Conservation (phyloP, 73 alveolate genomes). For the Paramecium tetraurelia region DNA sequence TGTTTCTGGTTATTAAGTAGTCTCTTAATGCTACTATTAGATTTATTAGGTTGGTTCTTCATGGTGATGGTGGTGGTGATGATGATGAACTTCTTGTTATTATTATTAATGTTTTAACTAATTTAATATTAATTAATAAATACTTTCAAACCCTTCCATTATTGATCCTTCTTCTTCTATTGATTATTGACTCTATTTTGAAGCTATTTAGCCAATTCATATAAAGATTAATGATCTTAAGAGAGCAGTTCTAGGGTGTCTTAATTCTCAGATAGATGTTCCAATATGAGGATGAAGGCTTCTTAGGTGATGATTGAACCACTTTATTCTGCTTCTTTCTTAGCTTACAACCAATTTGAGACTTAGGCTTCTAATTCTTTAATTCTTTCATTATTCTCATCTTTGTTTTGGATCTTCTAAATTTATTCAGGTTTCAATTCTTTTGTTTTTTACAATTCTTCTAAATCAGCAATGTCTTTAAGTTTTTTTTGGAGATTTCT, state of each 20-base stretch:
- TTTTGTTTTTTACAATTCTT: constrained; percentile 18
- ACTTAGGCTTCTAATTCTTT: neutral
- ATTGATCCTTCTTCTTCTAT: neutral
- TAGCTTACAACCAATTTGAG: neutral
- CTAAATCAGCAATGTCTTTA: constrained; percentile 4
- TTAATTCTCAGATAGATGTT: neutral
- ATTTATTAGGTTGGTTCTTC: neutral
- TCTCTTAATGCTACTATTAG: neutral
- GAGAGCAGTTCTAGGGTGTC: neutral
- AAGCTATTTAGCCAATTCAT: neutral
- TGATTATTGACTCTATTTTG: neutral
- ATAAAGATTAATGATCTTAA: neutral
- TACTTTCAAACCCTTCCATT: neutral
- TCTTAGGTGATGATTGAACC: neutral
- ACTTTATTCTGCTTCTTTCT: neutral
- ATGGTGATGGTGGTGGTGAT: neutral
- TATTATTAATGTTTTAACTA: neutral
- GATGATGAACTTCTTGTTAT: neutral
- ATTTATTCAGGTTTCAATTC: constrained; percentile 3
- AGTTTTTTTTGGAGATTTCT: neutral
- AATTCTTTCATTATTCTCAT: neutral
- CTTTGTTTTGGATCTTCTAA: neutral
- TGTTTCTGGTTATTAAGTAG: neutral
- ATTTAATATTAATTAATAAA: neutral
- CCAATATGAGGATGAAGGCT: neutral